Conservation (phyloP, 2,329 filamentous ascomycete species). For the Ilyonectria mors-panacis region DNA sequence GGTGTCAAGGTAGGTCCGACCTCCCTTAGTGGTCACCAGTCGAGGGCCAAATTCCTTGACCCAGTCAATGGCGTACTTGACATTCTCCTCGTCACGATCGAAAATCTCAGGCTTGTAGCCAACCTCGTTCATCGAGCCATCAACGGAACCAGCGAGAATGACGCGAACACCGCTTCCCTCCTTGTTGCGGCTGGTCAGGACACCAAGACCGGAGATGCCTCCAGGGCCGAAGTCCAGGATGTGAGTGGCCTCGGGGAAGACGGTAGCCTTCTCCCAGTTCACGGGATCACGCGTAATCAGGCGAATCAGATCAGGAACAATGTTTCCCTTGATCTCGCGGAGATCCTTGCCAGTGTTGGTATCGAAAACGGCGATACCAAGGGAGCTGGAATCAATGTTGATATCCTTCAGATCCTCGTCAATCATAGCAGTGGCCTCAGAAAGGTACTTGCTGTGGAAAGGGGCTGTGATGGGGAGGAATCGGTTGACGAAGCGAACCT, state of each 20-base stretch:
- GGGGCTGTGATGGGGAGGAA: constrained; percentile 98
- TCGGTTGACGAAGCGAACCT: constrained; percentile 95
- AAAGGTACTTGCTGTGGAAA: constrained; percentile 96
- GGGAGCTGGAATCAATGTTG: constrained; percentile 78
- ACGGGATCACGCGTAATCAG: constrained; percentile 96
- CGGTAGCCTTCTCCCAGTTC: constrained; percentile 95
- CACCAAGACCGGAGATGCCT: constrained; percentile 95
- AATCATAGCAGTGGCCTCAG: constrained; percentile 85
- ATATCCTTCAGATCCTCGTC: constrained; percentile 90
- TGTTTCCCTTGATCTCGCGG: constrained; percentile 79
- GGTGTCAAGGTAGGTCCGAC: constrained; percentile 93
- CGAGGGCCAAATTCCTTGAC: constrained; percentile 97
- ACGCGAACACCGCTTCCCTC: constrained; percentile 98
- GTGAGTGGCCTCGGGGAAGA: constrained; percentile 92
- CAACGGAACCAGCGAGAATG: constrained; percentile 93
- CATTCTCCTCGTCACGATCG: constrained; percentile 93
- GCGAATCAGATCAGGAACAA: constrained; percentile 88
- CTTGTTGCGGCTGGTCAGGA: constrained; percentile 98
- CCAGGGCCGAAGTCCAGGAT: constrained; percentile 97
- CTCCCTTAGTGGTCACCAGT: constrained; percentile 89
- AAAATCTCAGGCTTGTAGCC: constrained; percentile 99
- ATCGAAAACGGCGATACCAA: constrained; percentile 90
- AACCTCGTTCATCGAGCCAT: constrained; percentile 89
- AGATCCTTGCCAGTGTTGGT: constrained; percentile 92
- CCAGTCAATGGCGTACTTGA: constrained; percentile 97